Base-by-base conservation (phyloP, 805 yeast genomes). In the Spathaspora arborariae region DNA sequence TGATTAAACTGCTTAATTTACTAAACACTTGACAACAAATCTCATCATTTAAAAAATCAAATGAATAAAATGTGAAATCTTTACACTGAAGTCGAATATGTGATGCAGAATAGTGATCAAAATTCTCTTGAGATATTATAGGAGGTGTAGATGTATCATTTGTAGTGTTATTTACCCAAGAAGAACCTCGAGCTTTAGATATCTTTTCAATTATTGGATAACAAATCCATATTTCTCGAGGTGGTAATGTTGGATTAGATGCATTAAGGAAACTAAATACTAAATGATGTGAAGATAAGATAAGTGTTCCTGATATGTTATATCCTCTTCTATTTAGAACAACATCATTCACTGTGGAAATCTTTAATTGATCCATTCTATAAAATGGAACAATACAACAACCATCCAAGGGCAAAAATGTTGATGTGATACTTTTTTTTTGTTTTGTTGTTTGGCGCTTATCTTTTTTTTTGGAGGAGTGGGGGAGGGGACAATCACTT, bases 191-290 rank as follows among this genome's bases (percentile, higher is more conserved):
- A 50, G 78, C 68, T 61, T 80, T 75, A 54, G 77, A 78, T 1
- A 85, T 80, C 41, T 72, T 73, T 41, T 80, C 84, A 26, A 91
- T 82, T 51, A 90, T 79, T 1, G 97, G 97, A 63, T 89, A 92
- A 49, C 96, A 85, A 24, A 89, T 76, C 99, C 98, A 94, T 24
- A 88, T 79, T 62, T 94, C 98, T 47, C 81, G 70, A 7, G 71
- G 58, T 20, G 38, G 43, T 18, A 27, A 26, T 5, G 42, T 11
- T 9, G 26, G 4, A 8, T 18, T 35, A 10, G 36, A 20, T 19
- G 27, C 10, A 20, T 10, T 20, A 19, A 42, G 27, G 47, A 68
- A 72, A 27, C 67, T 62, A 52, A 72, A 72, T 7, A 72, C 74
- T 47, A 71, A 59, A 52, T 72, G 77, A 48, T 54, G 59, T 2